phyloP scores from a whole-genome alignment of 257 asterid genomes.

The Scutellaria minor region DNA sequence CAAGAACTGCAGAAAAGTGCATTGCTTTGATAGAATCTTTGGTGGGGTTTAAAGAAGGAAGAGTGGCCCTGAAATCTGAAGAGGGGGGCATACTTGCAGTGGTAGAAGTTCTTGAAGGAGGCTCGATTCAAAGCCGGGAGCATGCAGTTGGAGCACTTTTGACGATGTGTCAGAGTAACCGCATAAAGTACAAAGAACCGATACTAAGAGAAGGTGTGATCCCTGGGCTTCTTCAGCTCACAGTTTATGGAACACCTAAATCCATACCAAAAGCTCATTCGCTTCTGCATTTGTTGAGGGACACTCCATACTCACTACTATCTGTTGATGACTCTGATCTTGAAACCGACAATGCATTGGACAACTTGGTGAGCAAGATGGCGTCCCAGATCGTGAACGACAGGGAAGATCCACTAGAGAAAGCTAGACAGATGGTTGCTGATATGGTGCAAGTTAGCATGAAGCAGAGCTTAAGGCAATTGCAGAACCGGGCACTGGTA shows the following conservation, averaged over 20 bases:
- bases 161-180: conserved; percentile 70
- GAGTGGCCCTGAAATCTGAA: conserved; percentile 57
- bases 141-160: conserved; percentile 81
- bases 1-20: conserved; percentile 72
- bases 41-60: conserved; percentile 68
- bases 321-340: conserved; percentile 46
- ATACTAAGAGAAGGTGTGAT: conserved; percentile 84
- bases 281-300: conserved; percentile 67
- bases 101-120: conserved; percentile 81
- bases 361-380: conserved; percentile 64
- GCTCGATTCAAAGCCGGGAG: conserved; percentile 75
- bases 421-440: conserved; percentile 77
- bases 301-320: conserved; percentile 54
- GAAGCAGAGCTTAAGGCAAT: conserved; percentile 82
- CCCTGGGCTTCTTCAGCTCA: conserved; percentile 89
- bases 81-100: conserved; percentile 89
- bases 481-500: conserved; percentile 71
- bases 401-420: conserved; percentile 66
- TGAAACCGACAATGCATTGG: conserved; percentile 56
- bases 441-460: conserved; percentile 93
- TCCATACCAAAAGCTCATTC: conserved; percentile 63
- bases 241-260: conserved; percentile 71
- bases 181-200: conserved; percentile 67
- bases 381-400: conserved; percentile 68
- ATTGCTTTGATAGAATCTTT: conserved; percentile 65